Percentiles rank a stretch among this genome's conserved stretches.
Conservation (phyloP, 441 rosid genomes). For the Melastoma candidum region DNA sequence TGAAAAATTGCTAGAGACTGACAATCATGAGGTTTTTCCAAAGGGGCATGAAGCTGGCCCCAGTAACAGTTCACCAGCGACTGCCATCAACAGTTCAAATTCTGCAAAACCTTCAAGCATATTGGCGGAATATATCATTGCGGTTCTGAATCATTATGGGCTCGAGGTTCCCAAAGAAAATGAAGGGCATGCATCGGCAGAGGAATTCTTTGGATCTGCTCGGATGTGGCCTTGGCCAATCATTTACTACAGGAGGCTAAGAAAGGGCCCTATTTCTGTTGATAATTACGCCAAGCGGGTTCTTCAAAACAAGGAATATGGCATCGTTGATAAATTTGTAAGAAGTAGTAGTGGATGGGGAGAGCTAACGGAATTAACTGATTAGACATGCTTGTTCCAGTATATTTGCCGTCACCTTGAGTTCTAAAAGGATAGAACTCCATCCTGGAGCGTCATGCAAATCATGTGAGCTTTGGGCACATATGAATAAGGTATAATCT, state of each 20-base stretch:
- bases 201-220: constrained; percentile 39
- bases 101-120: constrained; percentile 9
- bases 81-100: too few species aligned
- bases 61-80: too few species aligned
- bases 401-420: too few species aligned
- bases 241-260: constrained; percentile 36
- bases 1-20: too few species aligned
- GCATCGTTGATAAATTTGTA: constrained; percentile 35
- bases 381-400: too few species aligned
- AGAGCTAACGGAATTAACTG: constrained; percentile 10
- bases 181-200: constrained; percentile 20
- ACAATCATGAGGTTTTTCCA: too few species aligned
- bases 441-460: too few species aligned
- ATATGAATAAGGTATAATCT: too few species aligned
- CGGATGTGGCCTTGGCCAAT: constrained; percentile 51
- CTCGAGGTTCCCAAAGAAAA: constrained; percentile 23
- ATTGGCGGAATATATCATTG: constrained; percentile 28
- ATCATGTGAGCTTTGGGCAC: too few species aligned
- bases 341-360: constrained; percentile 48
- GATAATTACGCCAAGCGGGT: constrained; percentile 37
- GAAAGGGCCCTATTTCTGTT: constrained; percentile 34
- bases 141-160: constrained; percentile 40
- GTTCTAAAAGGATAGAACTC: too few species aligned
- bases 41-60: too few species aligned
- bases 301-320: constrained; percentile 34